A percentile compares a stretch with the other conserved stretches of the same genome.
These are phyloP conservation scores for Cryphonectria japonica DNA, from an alignment of 2,329 filamentous ascomycete species.

Conservation along the genomic window DNA sequence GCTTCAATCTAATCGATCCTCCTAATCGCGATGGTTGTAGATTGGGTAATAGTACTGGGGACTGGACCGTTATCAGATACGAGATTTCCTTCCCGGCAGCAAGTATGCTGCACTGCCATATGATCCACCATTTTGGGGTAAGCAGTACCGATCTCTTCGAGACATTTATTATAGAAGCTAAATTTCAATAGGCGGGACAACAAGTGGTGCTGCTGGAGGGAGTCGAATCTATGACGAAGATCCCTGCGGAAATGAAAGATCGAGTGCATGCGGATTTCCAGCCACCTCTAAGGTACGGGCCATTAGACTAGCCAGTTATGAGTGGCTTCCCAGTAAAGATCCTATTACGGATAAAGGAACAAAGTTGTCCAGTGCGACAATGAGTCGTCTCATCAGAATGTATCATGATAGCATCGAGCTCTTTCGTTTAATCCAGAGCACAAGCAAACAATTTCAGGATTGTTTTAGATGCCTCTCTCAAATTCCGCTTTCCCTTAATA, in stretches of 20 bases:
- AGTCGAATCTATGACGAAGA: constrained; percentile 29
- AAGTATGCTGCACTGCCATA: constrained; percentile 31
- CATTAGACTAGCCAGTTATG: constrained; percentile 28
- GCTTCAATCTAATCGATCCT: constrained; percentile 42
- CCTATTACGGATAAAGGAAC: background rate
- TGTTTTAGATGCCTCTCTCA: too few relatives aligned
- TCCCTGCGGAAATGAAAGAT: constrained; percentile 29
- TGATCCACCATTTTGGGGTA: constrained; percentile 32
- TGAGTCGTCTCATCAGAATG: too few relatives aligned
- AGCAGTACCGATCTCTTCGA: constrained; percentile 4
- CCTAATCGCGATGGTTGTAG: constrained; percentile 30
- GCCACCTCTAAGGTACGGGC: constrained; percentile 27
- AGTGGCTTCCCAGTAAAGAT: background rate
- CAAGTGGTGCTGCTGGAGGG: constrained; percentile 31
- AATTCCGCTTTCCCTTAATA: too few relatives aligned
- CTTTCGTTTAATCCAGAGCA: too few relatives aligned
- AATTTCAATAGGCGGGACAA: constrained; percentile 26
- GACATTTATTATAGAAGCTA: background rate
- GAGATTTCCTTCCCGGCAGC: constrained; percentile 30
- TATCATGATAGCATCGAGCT: too few relatives aligned
- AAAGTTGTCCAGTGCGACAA: background rate
- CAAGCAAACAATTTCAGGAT: too few relatives aligned
- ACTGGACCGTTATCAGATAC: constrained; percentile 30
- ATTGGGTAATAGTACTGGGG: constrained; percentile 25
- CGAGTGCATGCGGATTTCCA: constrained; percentile 29